Evolutionary conservation across 73 alveolate genomes (phyloP).

Genomic region (Halteria grandinella): DNA sequence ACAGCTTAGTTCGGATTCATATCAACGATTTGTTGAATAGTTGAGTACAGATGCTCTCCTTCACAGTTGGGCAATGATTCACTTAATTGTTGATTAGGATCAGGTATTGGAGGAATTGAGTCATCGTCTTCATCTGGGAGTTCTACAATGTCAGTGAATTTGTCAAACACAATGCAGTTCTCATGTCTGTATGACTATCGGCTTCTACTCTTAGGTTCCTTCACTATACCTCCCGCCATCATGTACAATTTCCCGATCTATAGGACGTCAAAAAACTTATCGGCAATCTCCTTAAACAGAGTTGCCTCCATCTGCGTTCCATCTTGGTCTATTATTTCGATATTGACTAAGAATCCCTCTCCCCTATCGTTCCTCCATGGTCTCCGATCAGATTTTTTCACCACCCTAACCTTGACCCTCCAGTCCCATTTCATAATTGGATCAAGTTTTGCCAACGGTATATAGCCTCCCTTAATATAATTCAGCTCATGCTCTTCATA

Average conservation of each 20-base stretch:
- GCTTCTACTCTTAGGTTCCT: too few species aligned
- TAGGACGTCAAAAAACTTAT: background rate
- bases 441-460: background rate
- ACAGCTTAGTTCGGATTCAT: constrained; percentile 38
- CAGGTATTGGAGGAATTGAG: too few species aligned
- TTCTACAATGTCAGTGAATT: constrained; percentile 14
- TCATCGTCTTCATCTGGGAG: constrained; percentile 29
- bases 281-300: constrained; percentile 10
- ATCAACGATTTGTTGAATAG: constrained; percentile 14
- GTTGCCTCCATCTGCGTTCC: constrained; percentile 16
- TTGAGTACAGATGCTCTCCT: background rate
- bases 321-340: constrained; percentile 12
- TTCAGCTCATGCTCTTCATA: background rate
- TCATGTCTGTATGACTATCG: background rate
- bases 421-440: background rate
- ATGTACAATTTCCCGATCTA: background rate
- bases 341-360: background rate
- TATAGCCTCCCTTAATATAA: background rate
- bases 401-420: constrained; percentile 13
- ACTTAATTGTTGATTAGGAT: too few species aligned
- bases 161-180: constrained; percentile 36
- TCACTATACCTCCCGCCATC: background rate
- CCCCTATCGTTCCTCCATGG: constrained; percentile 10
- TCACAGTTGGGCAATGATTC: too few species aligned
- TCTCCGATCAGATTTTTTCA: background rate